Conservation (phyloP, 257 asterid species). For the Ajuga chamaepitys region DNA sequence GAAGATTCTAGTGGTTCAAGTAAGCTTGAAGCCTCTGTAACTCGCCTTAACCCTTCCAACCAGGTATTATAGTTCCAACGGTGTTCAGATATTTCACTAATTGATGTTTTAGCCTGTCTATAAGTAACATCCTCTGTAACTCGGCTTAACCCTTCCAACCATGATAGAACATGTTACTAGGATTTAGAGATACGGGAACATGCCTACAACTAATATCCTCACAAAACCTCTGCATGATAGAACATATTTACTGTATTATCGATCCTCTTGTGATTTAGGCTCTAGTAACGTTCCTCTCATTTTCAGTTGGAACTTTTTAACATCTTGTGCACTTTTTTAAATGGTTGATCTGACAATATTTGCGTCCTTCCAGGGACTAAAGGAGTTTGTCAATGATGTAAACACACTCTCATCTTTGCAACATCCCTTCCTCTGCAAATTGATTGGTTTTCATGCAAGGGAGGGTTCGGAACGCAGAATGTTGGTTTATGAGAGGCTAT, state of each 20-base stretch:
- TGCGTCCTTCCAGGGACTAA: slow-evolving; percentile 52
- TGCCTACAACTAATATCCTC: neutral
- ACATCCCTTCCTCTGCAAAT: slow-evolving; percentile 67
- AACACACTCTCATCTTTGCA: slow-evolving; percentile 68
- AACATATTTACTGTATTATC: neutral
- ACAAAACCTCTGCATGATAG: neutral
- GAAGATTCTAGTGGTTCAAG: slow-evolving; percentile 45
- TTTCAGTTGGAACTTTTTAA: neutral
- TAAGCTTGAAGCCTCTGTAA: slow-evolving; percentile 77
- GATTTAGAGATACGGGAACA: too few species aligned
- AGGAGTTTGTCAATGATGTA: slow-evolving; percentile 74
- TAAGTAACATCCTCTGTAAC: too few species aligned
- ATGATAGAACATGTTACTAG: too few species aligned
- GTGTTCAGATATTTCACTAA: slow-evolving; percentile 1
- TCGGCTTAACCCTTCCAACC: too few species aligned
- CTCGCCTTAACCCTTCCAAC: slow-evolving; percentile 65
- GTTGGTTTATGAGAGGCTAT: slow-evolving; percentile 83
- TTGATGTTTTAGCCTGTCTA: neutral
- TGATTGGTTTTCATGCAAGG: slow-evolving; percentile 83
- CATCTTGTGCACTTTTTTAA: neutral
- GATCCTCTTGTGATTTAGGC: neutral
- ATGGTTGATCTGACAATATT: neutral
- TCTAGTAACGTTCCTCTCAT: neutral
- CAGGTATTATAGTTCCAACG: slow-evolving; percentile 37
- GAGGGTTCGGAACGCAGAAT: slow-evolving; percentile 74